Percentiles rank a stretch among this genome's conserved stretches.
Evolutionary conservation across 768 basidiomycete species (phyloP).

Genomic region (Pleurotus cornucopiae): DNA sequence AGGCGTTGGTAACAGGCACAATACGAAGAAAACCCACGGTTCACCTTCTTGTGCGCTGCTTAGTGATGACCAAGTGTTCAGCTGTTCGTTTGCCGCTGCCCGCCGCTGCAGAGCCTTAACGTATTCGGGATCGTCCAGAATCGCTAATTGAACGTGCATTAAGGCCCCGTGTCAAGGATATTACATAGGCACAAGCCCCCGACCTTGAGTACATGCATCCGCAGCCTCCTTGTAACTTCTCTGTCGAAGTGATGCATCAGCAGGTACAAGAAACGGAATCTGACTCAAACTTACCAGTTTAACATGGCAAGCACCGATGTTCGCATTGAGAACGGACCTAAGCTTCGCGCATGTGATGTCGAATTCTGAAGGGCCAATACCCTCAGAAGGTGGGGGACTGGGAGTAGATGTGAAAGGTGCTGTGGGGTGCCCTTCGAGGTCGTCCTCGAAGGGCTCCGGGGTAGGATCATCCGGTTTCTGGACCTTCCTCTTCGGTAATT

Average conservation of each 20-base stretch:
- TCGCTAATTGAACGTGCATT: constrained; percentile 42
- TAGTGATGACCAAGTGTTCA: constrained; percentile 82
- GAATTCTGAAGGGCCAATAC: constrained; percentile 25
- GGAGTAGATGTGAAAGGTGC: constrained; percentile 1
- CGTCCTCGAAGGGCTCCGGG: constrained; percentile 4
- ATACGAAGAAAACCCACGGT: background rate
- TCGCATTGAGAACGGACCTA: constrained; percentile 77
- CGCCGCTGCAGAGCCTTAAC: constrained; percentile 86
- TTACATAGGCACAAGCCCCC: constrained; percentile 2
- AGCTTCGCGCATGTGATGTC: constrained; percentile 49
- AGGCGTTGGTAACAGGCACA: constrained; percentile 1
- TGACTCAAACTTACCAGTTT: constrained; percentile 54
- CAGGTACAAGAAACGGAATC: background rate
- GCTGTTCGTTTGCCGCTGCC: constrained; percentile 77
- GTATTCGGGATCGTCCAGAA: constrained; percentile 83
- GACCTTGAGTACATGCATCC: constrained; percentile 76
- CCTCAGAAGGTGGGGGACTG: constrained; percentile 8
- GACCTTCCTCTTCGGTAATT: constrained; percentile 48
- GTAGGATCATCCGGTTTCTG: constrained; percentile 6
- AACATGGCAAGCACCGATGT: constrained; percentile 81
- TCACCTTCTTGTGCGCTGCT: constrained; percentile 81
- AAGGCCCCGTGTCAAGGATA: constrained; percentile 6
- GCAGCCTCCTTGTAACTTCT: constrained; percentile 77
- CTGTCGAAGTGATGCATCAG: constrained; percentile 29
- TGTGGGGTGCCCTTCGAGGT: constrained; percentile 4